Percentiles rank a stretch among this genome's conserved stretches.
phyloP scores from a whole-genome alignment of 192 early-diverging fungal genomes.

The Entomortierella beljakovae region DNA sequence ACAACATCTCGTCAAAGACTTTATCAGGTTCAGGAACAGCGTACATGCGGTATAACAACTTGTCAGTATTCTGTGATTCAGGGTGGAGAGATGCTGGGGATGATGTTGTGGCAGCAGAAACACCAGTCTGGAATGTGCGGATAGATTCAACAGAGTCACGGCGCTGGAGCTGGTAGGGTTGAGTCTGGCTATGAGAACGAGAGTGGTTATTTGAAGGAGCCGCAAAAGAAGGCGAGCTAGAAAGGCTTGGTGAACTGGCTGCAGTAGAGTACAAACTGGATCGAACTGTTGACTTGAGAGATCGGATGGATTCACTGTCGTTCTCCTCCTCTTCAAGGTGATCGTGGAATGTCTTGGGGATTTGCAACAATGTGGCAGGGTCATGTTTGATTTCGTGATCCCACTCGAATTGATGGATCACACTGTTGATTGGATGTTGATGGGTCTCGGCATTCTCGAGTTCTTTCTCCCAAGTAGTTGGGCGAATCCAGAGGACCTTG shows the following conservation, averaged over 20 bases:
- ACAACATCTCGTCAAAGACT: slow-evolving; percentile 55
- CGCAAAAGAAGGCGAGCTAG: background rate
- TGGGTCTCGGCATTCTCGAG: slow-evolving; percentile 44
- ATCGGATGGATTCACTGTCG: slow-evolving; percentile 33
- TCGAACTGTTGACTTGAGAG: slow-evolving; percentile 41
- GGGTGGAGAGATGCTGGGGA: slow-evolving; percentile 30
- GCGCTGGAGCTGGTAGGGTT: slow-evolving; percentile 4
- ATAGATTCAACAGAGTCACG: slow-evolving; percentile 17
- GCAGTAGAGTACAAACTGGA: slow-evolving; percentile 10
- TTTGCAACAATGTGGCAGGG: slow-evolving; percentile 11
- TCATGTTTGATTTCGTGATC: slow-evolving; percentile 31
- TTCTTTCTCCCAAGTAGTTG: slow-evolving; percentile 43
- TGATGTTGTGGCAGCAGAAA: slow-evolving; percentile 6
- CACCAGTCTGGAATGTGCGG: background rate
- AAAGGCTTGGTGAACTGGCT: background rate
- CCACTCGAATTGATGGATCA: slow-evolving; percentile 52
- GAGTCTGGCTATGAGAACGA: background rate
- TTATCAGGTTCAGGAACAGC: slow-evolving; percentile 32
- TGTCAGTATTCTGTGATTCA: slow-evolving; percentile 21
- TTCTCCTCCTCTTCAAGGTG: slow-evolving; percentile 19
- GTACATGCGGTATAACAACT: slow-evolving; percentile 47
- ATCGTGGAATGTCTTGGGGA: slow-evolving; percentile 22
- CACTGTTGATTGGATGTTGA: slow-evolving; percentile 25
- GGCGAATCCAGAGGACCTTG: slow-evolving; percentile 60
- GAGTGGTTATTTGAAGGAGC: background rate